These are phyloP conservation scores for Kuraishia hungarica DNA, from an alignment of 805 yeast genomes.

Conservation along the genomic window DNA sequence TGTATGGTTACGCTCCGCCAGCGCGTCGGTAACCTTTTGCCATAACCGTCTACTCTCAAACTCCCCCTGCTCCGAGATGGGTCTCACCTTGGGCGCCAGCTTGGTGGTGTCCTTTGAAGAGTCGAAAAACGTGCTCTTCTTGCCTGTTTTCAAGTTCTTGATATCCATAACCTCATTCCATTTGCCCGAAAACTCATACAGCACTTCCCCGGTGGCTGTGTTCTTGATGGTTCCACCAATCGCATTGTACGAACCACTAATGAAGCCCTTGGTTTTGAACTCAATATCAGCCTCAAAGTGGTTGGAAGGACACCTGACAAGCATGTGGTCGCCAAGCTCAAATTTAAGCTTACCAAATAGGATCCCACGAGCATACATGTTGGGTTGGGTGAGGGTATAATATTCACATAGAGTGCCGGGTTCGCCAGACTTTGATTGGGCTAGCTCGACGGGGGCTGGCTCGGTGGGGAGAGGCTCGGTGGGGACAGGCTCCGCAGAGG, in stretches of 20 bases:
- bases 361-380: constrained; percentile 90
- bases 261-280: constrained; percentile 91
- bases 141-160: constrained; percentile 39
- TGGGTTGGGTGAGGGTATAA: constrained; percentile 88
- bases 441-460: too few relatives aligned
- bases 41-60: constrained; percentile 79
- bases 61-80: constrained; percentile 69
- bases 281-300: constrained; percentile 74
- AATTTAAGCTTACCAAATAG: constrained; percentile 83
- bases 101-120: constrained; percentile 42
- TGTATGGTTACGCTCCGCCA: constrained; percentile 71
- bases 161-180: constrained; percentile 87
- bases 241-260: constrained; percentile 86
- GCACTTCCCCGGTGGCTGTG: constrained; percentile 37
- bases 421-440: too few relatives aligned
- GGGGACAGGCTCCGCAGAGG: background rate
- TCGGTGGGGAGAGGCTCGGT: too few relatives aligned
- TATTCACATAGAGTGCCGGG: constrained; percentile 48
- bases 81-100: constrained; percentile 62
- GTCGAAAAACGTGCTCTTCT: constrained; percentile 48
- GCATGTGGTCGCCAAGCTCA: constrained; percentile 89
- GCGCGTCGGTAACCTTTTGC: constrained; percentile 73
- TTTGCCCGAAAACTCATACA: constrained; percentile 74
- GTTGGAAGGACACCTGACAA: constrained; percentile 52
- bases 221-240: constrained; percentile 68